Conservation (phyloP, 805 yeast genomes). For the Starmerella gropengiesseri region DNA sequence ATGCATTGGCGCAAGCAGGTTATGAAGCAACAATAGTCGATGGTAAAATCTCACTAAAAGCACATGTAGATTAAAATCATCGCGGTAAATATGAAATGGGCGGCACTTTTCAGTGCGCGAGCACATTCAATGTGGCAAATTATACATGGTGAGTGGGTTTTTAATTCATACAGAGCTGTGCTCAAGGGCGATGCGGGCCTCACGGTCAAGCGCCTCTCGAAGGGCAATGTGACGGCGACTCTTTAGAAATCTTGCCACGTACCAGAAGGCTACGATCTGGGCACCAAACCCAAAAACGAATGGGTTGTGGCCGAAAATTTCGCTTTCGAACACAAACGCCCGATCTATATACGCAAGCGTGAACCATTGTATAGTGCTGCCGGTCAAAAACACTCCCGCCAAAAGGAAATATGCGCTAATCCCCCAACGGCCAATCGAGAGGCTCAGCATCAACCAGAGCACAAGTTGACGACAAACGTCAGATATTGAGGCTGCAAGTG, state of each 20-base stretch:
- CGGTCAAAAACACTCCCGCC: background rate
- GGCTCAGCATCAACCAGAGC: conserved; percentile 1
- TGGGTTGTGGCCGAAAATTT: background rate
- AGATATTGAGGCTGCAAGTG: background rate
- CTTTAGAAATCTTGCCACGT: background rate
- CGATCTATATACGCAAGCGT: background rate
- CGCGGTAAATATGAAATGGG: too few relatives aligned
- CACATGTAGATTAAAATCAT: background rate
- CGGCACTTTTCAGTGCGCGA: too few relatives aligned
- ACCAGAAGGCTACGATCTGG: background rate
- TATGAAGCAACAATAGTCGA: conserved; percentile 60
- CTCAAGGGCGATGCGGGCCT: background rate
- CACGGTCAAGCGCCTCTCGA: conserved; percentile 1
- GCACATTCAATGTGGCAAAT: background rate
- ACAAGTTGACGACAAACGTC: background rate
- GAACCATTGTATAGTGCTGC: background rate
- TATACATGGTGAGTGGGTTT: too few relatives aligned
- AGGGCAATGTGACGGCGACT: background rate
- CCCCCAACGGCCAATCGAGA: background rate
- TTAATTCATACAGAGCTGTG: too few relatives aligned
- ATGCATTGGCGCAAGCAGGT: conserved; percentile 58
- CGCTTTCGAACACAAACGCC: background rate
- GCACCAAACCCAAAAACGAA: background rate
- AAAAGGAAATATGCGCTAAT: background rate
- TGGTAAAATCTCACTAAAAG: conserved; percentile 54